Base-by-base conservation (phyloP, 371 early-diverging fungal species). In the Dichotomocladium elegans region DNA sequence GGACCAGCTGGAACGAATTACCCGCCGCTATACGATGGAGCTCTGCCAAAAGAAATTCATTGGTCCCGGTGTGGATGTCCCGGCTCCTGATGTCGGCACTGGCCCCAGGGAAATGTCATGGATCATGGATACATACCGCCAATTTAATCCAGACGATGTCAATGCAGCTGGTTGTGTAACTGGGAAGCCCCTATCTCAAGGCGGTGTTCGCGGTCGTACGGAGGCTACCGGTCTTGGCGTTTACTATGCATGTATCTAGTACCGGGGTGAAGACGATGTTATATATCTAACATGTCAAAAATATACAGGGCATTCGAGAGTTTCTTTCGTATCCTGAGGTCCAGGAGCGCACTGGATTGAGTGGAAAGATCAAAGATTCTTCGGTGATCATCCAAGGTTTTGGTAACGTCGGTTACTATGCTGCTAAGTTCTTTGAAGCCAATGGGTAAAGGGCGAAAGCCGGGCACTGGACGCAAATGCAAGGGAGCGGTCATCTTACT, bases 1-100 rank as follows among this genome's bases (percentile, higher is more conserved):
- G 10, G 81, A 82, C 0, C 85, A 92, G 63, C 67, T 93, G 28
- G 94, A 93, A 70, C 81, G 91, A 52, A 93, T 93, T 60, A 93
- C 94, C 33, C 86, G 94, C 62, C 81, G 93, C 26, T 93, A 86
- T 61, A 91, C 94, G 31, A 80, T 93, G 79, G 94, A 93, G 66
- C 73, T 93, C 21, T 92, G 92, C 74, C 93, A 93, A 71, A 91
- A 91, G 85, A 87, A 88, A 59, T 93, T 91, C 54, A 90, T 91
- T 47, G 92, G 92, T 49, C 88, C 92, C 30, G 90, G 72, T 62
- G 64, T 87, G 26, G 90, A 92, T 66, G 90, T 93, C n/a, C 94
- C 94, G 43, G 94, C 94, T 11, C 94, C 94, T 41, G 94, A 93
- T 74, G 87, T 92, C n/a, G 91, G 92, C 50, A 92, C 93, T 51